Evolutionary conservation across 139 green algal genomes (phyloP), one percentile per base, ranked within the genome.

Genomic region (Chara braunii): DNA sequence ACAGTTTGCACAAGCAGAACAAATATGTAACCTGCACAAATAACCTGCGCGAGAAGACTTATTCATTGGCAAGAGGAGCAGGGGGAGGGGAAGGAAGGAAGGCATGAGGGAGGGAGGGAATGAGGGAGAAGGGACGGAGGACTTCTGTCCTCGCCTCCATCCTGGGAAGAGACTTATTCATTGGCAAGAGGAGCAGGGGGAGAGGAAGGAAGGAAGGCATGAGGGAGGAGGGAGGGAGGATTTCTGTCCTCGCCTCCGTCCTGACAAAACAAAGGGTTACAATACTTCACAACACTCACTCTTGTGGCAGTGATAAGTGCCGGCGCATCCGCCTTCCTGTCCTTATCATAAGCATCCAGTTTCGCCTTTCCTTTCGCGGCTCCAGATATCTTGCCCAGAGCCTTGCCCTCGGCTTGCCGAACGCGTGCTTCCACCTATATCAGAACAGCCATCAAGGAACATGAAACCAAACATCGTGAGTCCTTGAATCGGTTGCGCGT

Each of bases 331-430:
- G 24, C 24, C 28, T 57, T 57, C 11, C 67, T 1, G n/a, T 61
- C 67, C 24, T 45, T 65, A 31, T 78, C 69, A 24, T 77, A 78
- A 28, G 66, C 3, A 14, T 58, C 64, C 37, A 77, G 30, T 44
- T 79, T 80, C 11, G 37, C 11, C 65, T 78, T 74, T 23, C 53
- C 52, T 43, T 79, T 68, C 5, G 28, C 28, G 2, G 60, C 64
- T 7, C 32, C 57, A 28, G 75, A 85, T 33, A 42, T 68, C 58
- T 86, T 78, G 48, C 68, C 74, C 4, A 76, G 42, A 48, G 70
- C 35, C 56, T 80, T 85, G 37, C 88, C 89, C 75, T 98, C 92
- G 55, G 97, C 77, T 76, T 96, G 89, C 44, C 90, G 73, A 68
- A 97, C 59, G 33, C 92, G 78, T 3, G 86, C 84, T 81, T 98